These are phyloP conservation scores for Penstemon eatonii DNA, from an alignment of 257 asterid genomes.

Conservation along the genomic window DNA sequence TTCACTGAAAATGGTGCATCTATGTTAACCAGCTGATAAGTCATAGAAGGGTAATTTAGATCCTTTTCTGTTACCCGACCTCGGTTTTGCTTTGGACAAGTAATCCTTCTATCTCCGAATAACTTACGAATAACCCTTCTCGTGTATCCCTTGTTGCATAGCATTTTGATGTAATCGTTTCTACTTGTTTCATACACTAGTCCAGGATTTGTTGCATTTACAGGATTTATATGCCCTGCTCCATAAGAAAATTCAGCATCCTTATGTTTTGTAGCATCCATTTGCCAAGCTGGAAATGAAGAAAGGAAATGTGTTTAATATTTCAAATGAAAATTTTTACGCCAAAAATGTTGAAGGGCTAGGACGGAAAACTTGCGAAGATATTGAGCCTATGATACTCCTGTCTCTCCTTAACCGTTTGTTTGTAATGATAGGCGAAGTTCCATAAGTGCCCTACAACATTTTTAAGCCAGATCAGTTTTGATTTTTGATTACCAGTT, in stretches of 20 bases:
- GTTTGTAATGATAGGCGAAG: conserved; percentile 1
- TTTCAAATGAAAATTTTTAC: background rate
- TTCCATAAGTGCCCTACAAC: too few relatives aligned
- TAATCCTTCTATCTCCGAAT: conserved; percentile 19
- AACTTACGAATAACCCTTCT: background rate
- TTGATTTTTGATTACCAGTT: conserved; percentile 24
- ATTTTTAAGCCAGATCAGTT: too few relatives aligned
- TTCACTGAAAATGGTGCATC: conserved; percentile 9
- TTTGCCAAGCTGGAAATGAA: conserved; percentile 29
- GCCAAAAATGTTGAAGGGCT: background rate
- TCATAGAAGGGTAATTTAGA: conserved; percentile 44
- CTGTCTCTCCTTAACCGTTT: background rate
- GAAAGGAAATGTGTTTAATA: background rate
- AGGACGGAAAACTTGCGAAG: background rate
- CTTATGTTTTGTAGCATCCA: conserved; percentile 29
- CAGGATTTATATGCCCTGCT: conserved; percentile 32
- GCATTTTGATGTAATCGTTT: conserved; percentile 30
- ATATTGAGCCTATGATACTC: background rate
- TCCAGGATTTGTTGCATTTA: conserved; percentile 35
- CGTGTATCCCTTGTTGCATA: conserved; percentile 29
- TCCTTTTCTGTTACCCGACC: conserved; percentile 13
- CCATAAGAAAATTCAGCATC: conserved; percentile 32
- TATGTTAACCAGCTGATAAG: background rate
- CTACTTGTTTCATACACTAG: conserved; percentile 32
- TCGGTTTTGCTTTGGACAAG: conserved; percentile 20